Conservation (phyloP, 2,329 filamentous ascomycete genomes). For the Hyphodiscus sp. region DNA sequence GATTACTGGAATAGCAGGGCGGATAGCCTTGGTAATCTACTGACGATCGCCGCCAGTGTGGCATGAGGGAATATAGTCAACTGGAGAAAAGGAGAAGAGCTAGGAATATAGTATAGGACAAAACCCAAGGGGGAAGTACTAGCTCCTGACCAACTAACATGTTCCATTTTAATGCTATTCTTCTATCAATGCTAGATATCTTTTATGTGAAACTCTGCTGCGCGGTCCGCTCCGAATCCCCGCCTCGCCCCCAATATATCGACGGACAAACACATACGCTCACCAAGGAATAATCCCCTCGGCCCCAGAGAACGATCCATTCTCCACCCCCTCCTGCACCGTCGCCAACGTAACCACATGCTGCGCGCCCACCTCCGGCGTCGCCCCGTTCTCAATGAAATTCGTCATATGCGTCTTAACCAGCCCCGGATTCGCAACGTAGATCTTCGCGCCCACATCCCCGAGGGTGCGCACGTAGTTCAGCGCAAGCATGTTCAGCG, state of each 20-base stretch:
- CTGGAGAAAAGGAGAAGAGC: too few species aligned
- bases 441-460: slow-evolving; percentile 19
- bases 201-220: too few species aligned
- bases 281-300: slow-evolving; percentile 12
- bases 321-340: slow-evolving; percentile 19
- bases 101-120: too few species aligned
- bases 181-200: too few species aligned
- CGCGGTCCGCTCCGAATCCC: too few species aligned
- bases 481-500: slow-evolving; percentile 26
- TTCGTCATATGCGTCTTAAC: slow-evolving; percentile 25
- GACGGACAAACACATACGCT: not conserved
- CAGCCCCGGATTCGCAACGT: slow-evolving; percentile 22
- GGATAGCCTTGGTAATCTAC: slow-evolving; percentile 7
- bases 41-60: too few species aligned
- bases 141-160: too few species aligned
- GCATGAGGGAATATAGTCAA: not conserved
- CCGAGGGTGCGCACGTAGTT: slow-evolving; percentile 24
- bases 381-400: slow-evolving; percentile 3
- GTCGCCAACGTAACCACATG: slow-evolving; percentile 23
- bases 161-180: too few species aligned
- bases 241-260: too few species aligned
- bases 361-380: slow-evolving; percentile 20
- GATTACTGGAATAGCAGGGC: slow-evolving; percentile 11
- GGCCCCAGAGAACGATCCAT: slow-evolving; percentile 17
- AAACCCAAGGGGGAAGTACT: too few species aligned